These are phyloP conservation scores for Lepiota venenata DNA, from an alignment of 768 basidiomycete genomes.

Conservation along the genomic window DNA sequence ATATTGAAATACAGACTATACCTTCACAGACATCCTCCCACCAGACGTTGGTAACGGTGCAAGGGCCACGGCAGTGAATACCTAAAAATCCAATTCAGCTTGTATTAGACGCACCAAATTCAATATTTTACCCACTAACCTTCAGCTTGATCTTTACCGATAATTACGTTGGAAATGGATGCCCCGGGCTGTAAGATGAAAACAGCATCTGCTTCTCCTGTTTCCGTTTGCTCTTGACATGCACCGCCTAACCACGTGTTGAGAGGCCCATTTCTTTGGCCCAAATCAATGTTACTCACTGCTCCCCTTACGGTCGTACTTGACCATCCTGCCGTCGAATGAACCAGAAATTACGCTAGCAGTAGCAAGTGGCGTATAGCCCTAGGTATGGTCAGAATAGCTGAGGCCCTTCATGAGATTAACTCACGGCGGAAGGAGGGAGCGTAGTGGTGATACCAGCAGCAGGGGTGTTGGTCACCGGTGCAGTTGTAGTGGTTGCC, in stretches of 20 bases:
- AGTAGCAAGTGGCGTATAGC: constrained; percentile 24
- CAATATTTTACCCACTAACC: constrained; percentile 13
- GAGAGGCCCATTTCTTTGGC: not conserved
- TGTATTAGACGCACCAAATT: not conserved
- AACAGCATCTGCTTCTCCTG: constrained; percentile 25
- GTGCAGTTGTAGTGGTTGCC: constrained; percentile 1
- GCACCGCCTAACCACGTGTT: constrained; percentile 17
- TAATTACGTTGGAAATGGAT: constrained; percentile 26
- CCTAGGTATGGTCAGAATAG: constrained; percentile 10
- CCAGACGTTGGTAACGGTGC: constrained; percentile 27
- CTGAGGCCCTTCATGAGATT: not conserved
- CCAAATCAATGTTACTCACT: constrained; percentile 12
- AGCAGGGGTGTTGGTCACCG: constrained; percentile 13
- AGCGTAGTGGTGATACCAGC: constrained; percentile 21
- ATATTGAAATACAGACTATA: constrained; percentile 1
- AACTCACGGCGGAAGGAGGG: constrained; percentile 24
- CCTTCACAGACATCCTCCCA: constrained; percentile 29
- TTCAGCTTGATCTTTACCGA: constrained; percentile 25
- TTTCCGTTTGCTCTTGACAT: constrained; percentile 24
- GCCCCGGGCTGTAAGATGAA: constrained; percentile 25
- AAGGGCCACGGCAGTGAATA: constrained; percentile 26
- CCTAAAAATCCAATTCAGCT: constrained; percentile 7
- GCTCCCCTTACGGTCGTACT: constrained; percentile 26
- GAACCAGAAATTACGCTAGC: constrained; percentile 25
- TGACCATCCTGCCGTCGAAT: constrained; percentile 26